Evolutionary conservation across 169 alveolate genomes (phyloP), one percentile per base, ranked within the genome.

Genomic region (Sarcocystis neurona): DNA sequence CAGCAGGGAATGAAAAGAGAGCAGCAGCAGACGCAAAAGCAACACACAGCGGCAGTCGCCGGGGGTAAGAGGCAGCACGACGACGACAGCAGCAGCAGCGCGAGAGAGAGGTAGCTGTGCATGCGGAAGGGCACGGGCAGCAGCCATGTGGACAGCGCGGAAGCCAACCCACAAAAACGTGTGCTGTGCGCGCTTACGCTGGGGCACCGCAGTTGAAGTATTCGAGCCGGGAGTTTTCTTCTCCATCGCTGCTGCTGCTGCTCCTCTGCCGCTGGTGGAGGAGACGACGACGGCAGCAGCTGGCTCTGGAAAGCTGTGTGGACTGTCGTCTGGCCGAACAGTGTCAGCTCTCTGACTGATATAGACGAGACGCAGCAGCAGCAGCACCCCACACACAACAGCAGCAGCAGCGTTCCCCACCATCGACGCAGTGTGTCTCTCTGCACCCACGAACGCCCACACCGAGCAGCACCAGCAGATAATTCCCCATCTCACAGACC

Each of bases 161-260:
- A n/a, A n/a, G n/a, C n/a, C n/a, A n/a, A n/a, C n/a, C n/a, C n/a
- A n/a, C n/a, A n/a, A n/a, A n/a, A n/a, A n/a, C n/a, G n/a, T n/a
- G n/a, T n/a, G 23, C 23, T 53, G 30, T 15, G 23, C 23, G 3
- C 2, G 56, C 82, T 72, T 72, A 72, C 82, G 41, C 27, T 72
- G 82, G 8, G 82, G 82, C 39, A 72, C 82, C 39, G 41, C 56
- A n/a, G 82, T 72, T 0, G 82, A 72, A 18, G 82, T 39, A 56
- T 72, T 72, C 20, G 82, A 72, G 47, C n/a, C 15, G 53, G 82
- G 34, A 39, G 56, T 53, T 18, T 72, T 72, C 27, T 48, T 10
- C 4, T 39, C 75, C 0, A n/a, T 12, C 6, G 75, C 43, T 15
- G 20, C 6, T 63, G 46, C 70, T 27, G 70, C n/a, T 4, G 70